Evolutionary conservation across 2,329 filamentous ascomycete species (phyloP).

Genomic region (Lachnellula suecica): DNA sequence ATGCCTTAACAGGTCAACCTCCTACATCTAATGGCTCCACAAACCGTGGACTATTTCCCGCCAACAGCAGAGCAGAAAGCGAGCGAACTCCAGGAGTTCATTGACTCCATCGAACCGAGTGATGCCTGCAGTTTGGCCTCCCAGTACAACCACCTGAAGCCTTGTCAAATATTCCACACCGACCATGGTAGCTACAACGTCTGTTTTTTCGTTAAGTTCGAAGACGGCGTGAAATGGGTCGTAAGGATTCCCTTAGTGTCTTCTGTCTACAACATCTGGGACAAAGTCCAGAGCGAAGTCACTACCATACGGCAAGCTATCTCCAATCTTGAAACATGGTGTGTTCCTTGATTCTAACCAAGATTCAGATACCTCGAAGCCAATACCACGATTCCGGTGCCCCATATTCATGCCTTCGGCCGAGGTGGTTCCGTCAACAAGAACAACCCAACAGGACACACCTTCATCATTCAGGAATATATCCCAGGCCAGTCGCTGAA

Average conservation of each 20-base stretch:
- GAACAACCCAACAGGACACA: constrained; percentile 8
- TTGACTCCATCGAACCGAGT: constrained; percentile 2
- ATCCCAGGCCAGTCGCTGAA: constrained; percentile 8
- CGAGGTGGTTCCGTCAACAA: constrained; percentile 5
- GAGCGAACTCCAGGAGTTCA: constrained; percentile 1
- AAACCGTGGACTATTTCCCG: constrained; percentile 1
- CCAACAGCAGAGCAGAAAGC: constrained; percentile 2
- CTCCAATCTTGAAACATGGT: background rate
- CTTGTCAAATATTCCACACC: constrained; percentile 3
- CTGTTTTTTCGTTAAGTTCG: constrained; percentile 7
- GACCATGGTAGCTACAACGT: constrained; percentile 3
- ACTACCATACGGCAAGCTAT: constrained; percentile 2
- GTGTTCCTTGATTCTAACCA: background rate
- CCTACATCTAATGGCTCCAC: background rate
- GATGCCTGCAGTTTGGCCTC: background rate
- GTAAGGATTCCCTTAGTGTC: constrained; percentile 3
- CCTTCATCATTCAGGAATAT: constrained; percentile 9
- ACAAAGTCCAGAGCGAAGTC: constrained; percentile 8
- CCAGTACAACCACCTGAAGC: background rate
- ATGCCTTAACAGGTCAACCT: background rate
- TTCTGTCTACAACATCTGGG: background rate
- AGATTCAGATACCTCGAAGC: constrained; percentile 1
- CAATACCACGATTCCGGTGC: constrained; percentile 5
- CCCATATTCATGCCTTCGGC: constrained; percentile 2
- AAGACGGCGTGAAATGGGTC: constrained; percentile 2